Conservation (phyloP, 768 basidiomycete genomes). For the Gloeopeniophorella convolvens region DNA sequence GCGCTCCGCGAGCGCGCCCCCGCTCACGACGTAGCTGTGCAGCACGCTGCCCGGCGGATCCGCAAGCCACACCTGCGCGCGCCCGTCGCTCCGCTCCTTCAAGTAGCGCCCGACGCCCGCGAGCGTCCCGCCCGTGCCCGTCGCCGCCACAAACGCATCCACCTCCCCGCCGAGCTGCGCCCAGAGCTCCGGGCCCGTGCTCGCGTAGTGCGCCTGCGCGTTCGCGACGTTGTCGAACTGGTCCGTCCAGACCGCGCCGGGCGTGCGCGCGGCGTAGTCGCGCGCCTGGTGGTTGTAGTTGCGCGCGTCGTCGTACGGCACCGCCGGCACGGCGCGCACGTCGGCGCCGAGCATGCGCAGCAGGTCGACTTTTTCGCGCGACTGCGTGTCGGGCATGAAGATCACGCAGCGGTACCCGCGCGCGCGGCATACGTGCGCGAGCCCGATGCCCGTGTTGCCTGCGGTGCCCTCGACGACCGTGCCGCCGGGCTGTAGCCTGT, state of each 20-base stretch:
- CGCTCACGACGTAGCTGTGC: constrained; percentile 73
- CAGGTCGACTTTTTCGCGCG: constrained; percentile 97
- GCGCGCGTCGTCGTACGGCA: constrained; percentile 87
- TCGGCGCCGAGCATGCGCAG: constrained; percentile 97
- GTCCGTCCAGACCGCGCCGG: constrained; percentile 93
- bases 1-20: constrained; percentile 70
- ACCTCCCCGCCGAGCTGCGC: constrained; percentile 72
- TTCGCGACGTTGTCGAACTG: constrained; percentile 98
- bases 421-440: constrained; percentile 91
- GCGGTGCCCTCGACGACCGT: constrained; percentile 98
- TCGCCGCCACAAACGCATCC: constrained; percentile 90
- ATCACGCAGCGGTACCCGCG: constrained; percentile 97
- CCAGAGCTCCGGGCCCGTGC: constrained; percentile 98
- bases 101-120: constrained; percentile 83
- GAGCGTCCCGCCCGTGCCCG: constrained; percentile 94
- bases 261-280: constrained; percentile 68
- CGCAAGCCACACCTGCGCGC: constrained; percentile 87
- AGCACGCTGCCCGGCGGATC: constrained; percentile 96
- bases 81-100: constrained; percentile 73
- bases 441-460: constrained; percentile 95
- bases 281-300: constrained; percentile 99
- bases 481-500: constrained; percentile 85
- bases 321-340: constrained; percentile 92
- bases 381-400: constrained; percentile 98
- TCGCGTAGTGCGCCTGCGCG: constrained; percentile 75